Conservation (phyloP, 164 flowering plant species). For the Chimonanthus praecox region DNA sequence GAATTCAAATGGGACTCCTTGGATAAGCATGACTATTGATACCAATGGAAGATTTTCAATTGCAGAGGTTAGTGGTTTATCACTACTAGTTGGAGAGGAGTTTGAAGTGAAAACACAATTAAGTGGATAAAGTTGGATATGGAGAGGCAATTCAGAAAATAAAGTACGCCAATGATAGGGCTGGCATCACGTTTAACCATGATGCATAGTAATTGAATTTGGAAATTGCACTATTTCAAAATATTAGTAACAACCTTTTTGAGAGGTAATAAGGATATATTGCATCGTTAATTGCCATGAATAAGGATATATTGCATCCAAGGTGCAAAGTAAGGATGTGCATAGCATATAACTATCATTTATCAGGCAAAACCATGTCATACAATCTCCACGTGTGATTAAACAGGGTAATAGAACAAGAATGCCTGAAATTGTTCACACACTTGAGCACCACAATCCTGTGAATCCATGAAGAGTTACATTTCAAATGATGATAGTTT, state of each 20-base stretch:
- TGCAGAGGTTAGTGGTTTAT: constrained; percentile 28
- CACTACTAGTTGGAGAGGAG: constrained; percentile 36
- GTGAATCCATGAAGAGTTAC: too few species aligned
- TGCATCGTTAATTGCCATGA: too few species aligned
- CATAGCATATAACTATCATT: too few species aligned
- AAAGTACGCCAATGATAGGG: neutral
- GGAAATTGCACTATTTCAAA: neutral
- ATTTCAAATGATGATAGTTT: too few species aligned
- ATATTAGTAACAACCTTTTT: too few species aligned
- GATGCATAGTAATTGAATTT: neutral
- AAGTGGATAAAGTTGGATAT: neutral
- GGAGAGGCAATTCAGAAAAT: neutral
- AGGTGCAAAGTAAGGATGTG: too few species aligned
- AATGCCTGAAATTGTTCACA: too few species aligned
- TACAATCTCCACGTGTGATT: too few species aligned
- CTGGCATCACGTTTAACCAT: neutral
- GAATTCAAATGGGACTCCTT: neutral
- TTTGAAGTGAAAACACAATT: constrained; percentile 26
- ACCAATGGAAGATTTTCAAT: constrained; percentile 12
- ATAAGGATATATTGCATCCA: too few species aligned
- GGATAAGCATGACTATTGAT: constrained; percentile 3
- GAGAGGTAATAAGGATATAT: neutral
- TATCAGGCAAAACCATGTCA: too few species aligned
- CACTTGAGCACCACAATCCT: too few species aligned
- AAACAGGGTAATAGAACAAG: too few species aligned